phyloP scores from a whole-genome alignment of 108 stramenopile species.

The Conticribra weissflogii region DNA sequence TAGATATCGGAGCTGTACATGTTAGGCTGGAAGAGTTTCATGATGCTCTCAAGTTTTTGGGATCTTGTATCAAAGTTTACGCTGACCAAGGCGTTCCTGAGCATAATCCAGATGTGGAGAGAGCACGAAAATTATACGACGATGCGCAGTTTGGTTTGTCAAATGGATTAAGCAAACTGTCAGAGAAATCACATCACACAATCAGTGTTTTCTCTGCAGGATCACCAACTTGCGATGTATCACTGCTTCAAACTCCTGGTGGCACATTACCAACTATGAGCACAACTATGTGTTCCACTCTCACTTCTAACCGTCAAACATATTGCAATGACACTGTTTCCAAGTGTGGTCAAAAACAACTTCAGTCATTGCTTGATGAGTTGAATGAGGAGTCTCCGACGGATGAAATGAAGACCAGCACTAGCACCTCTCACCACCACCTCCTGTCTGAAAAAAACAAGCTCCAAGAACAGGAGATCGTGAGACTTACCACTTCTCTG shows the following conservation, averaged over 20 bases:
- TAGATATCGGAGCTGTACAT: slow-evolving; percentile 35
- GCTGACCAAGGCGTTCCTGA: slow-evolving; percentile 39
- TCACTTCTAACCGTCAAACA: neutral
- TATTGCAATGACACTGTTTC: slow-evolving; percentile 4
- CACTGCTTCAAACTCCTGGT: neutral
- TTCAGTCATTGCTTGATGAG: slow-evolving; percentile 25
- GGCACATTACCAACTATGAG: slow-evolving; percentile 2
- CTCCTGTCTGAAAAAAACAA: too few species aligned
- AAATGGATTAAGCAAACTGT: neutral
- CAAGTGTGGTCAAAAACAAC: slow-evolving; percentile 16
- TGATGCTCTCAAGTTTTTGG: slow-evolving; percentile 32
- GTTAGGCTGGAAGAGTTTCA: slow-evolving; percentile 20
- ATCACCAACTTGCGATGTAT: neutral
- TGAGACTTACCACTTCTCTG: slow-evolving; percentile 1
- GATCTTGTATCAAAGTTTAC: slow-evolving; percentile 39
- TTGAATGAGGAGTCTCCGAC: neutral
- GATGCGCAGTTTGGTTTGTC: slow-evolving; percentile 3
- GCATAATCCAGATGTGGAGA: slow-evolving; percentile 24
- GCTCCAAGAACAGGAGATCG: neutral
- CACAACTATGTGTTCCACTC: neutral
- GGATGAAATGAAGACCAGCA: neutral
- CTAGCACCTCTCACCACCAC: too few species aligned
- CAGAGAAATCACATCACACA: neutral
- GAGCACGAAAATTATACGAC: slow-evolving; percentile 29
- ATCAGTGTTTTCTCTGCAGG: neutral